Evolutionary conservation across 1,284 basidiomycete species (phyloP), one percentile per base, ranked within the genome.

Genomic region (Malassezia globosa): DNA sequence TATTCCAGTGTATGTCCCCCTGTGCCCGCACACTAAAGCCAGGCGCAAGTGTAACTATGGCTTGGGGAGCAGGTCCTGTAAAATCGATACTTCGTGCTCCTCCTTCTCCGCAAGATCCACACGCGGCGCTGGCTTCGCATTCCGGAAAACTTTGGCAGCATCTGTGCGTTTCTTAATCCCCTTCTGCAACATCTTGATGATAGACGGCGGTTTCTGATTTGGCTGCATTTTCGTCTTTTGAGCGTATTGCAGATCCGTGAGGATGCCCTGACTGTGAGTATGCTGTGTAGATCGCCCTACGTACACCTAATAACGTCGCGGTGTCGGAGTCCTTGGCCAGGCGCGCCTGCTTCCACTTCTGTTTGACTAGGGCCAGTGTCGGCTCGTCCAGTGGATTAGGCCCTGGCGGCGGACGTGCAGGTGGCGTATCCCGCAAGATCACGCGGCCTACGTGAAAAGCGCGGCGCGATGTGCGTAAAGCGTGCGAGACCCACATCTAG

Each of bases 151-250:
- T 7, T 41, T 41, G 1, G 50, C 50, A 2, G 50, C 50, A 26
- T 52, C 50, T 11, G 50, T 47, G 46, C 50, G 50, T 29, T 52
- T 52, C 36, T 52, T 52, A 22, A 52, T 52, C 8, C 45, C 45
- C 21, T 52, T 52, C 24, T 52, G 50, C 6, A 52, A 35, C 50
- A 47, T 52, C 46, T 52, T 52, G 39, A 52, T 42, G 10, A 52
- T 37, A 13, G 50, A 52, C 24, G 50, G 50, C 25, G 50, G 44
- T 26, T 52, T 52, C 26, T 52, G 50, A 21, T 52, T 52, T 18
- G 50, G 43, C 39, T 52, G 50, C 14, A 23, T 24, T 37, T 52
- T 52, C 5, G 45, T 47, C 41, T 52, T 52, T 22, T 47, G 21
- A 14, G 50, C 45, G 25, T 52, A 52, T 35, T 52, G 50, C 29